Evolutionary conservation across 345 rosid species (phyloP), one percentile per base, ranked within the genome.

Genomic region (Ceriops tagal): DNA sequence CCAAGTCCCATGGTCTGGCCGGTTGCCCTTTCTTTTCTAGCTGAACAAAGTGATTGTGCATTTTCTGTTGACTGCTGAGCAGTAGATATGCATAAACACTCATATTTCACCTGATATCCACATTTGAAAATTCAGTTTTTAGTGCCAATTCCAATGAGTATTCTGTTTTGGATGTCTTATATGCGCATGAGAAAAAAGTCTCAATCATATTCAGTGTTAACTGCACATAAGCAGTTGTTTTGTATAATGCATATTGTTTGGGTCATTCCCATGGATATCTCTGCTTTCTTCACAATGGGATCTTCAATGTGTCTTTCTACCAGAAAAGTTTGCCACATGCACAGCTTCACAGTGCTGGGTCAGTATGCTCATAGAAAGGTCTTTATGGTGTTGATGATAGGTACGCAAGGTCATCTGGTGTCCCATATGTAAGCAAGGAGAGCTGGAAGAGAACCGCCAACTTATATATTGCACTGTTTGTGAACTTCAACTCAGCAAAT

Each of bases 371-470:
- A 58, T 43, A 43, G 49, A 13, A 37, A 64, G 66, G 24, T 37
- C 26, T 53, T 71, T 77, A 46, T 71, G 63, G 62, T 61, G 60
- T 76, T 81, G 71, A 11, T 80, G 61, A 34, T 66, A 83, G 95
- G 85, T 70, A 61, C 59, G 46, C 59, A 77, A 82, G 65, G 81
- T 79, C 79, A 82, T 80, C 55, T 95, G 99, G 98, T 95, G 96
- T 78, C 99, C 98, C 61, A 77, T 90, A 57, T 95, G 96, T 80
- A 88, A 83, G 83, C 82, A 77, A 77, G 98, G 98, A 69, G 84
- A 78, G 81, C 69, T 95, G 84, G 82, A 66, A 72, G 98, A 92
- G 82, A 85, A 84, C 71, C 72, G 72, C 46, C 69, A 67, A 65
- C 69, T 72, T 58, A 86, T 95, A 61, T 74, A 72, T 78, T 95